Base-by-base conservation (phyloP, 164 flowering plant genomes). In the Sedum album region DNA sequence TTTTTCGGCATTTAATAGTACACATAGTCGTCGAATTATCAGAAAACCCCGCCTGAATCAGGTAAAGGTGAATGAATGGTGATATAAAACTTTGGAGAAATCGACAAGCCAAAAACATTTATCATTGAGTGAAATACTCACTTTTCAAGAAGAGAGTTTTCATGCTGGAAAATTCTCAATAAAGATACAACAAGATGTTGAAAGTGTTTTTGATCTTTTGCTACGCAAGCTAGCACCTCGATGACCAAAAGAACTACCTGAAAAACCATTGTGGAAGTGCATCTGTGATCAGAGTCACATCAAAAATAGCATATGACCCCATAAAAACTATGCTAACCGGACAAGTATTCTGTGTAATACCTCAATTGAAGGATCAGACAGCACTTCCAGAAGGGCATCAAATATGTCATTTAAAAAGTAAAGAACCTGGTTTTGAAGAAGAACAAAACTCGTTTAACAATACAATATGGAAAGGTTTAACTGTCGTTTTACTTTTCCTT, bases 201-300 rank as follows among this genome's bases (percentile, higher is more conserved):
- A 64, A 94, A 94, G 70, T 91, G 87, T 39, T 79, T 76, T 15
- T 71, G 83, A 77, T 94, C 99, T 79, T 80, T 73, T 28, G 97
- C 99, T 70, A 94, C 90, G 77, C 97, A 83, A 66, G 99, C 97
- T 84, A 90, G 99, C 75, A 95, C 88, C 69, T 89, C 94, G 51
- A 95, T 88, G 73, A 89, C 99, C 75, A 90, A 76, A 66, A 92
- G 93, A 44, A 95, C 99, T 72, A 95, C 99, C 99, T 95, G 79
- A 41, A 41, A 41, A 41, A 41, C 11, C 46, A 41, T 41, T 11
- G 46, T 15, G 11, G 11, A 41, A 11, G 46, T 41, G 46, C 46
- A 41, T 41, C 11, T 11, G 14, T 41, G 11, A 41, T 8, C 11
- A 0, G 35, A 60, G 31, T 35, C 9, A 21, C 46, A 41, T 20